Evolutionary conservation across 2,329 filamentous ascomycete species (phyloP).

Genomic region (Thyridium curvatum): DNA sequence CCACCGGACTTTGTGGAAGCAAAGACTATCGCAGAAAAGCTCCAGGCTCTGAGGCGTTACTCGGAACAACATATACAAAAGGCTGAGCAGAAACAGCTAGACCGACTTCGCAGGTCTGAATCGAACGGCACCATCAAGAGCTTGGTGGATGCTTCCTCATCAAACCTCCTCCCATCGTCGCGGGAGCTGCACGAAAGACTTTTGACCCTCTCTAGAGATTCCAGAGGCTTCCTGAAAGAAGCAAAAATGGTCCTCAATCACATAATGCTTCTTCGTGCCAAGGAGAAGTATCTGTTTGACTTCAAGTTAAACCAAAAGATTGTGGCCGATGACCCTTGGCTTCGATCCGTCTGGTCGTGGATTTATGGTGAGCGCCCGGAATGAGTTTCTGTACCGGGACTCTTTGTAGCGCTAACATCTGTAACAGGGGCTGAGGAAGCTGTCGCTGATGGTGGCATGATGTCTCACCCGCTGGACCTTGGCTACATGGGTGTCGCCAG

Average conservation of each 20-base stretch:
- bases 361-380: constrained; percentile 46
- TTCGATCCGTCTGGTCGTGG: constrained; percentile 76
- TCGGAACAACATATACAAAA: constrained; percentile 12
- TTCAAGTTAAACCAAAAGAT: constrained; percentile 59
- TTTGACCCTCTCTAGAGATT: constrained; percentile 36
- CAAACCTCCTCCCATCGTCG: too few relatives aligned
- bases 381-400: too few relatives aligned
- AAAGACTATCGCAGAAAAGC: constrained; percentile 39
- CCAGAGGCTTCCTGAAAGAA: constrained; percentile 39
- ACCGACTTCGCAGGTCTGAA: constrained; percentile 5
- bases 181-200: constrained; percentile 52
- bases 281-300: constrained; percentile 58
- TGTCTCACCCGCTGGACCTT: constrained; percentile 60
- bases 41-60: constrained; percentile 36
- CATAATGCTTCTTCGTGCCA: constrained; percentile 52
- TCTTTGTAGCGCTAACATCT: constrained; percentile 14
- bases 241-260: constrained; percentile 50
- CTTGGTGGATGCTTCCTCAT: too few relatives aligned
- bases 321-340: constrained; percentile 65
- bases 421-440: constrained; percentile 53
- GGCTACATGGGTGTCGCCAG: constrained; percentile 69
- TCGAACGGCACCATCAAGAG: not conserved
- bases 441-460: constrained; percentile 63
- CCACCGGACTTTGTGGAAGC: constrained; percentile 26
- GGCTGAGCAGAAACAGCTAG: constrained; percentile 6